phyloP scores from a whole-genome alignment of 208 protist genomes.

The Crithidia mellificae region DNA sequence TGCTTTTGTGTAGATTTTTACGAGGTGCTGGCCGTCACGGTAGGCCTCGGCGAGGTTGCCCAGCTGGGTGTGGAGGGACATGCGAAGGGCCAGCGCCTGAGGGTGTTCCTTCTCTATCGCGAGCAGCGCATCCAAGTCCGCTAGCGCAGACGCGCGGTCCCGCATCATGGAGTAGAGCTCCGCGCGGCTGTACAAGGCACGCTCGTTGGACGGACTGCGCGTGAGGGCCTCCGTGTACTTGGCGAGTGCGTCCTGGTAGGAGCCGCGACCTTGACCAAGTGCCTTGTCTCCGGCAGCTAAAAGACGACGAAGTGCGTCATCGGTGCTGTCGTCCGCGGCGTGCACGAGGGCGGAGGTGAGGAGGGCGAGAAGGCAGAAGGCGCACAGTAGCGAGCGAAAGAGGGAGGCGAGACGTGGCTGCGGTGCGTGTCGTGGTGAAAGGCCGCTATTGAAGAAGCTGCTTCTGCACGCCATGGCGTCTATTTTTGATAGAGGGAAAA shows the following conservation, averaged over 20 bases:
- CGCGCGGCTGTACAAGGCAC: slow-evolving; percentile 77
- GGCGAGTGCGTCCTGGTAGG: slow-evolving; percentile 83
- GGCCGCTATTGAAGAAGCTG: not conserved
- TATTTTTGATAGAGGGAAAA: not conserved
- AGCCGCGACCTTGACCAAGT: slow-evolving; percentile 55
- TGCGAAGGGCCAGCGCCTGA: slow-evolving; percentile 54
- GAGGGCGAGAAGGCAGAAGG: not conserved
- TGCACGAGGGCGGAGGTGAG: not conserved
- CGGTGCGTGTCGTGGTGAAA: not conserved
- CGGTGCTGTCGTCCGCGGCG: slow-evolving; percentile 40
- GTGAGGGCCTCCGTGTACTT: slow-evolving; percentile 83
- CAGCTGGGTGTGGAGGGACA: slow-evolving; percentile 53
- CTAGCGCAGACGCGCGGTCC: slow-evolving; percentile 39
- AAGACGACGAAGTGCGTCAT: slow-evolving; percentile 47
- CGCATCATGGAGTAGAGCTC: slow-evolving; percentile 76
- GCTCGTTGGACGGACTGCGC: slow-evolving; percentile 55
- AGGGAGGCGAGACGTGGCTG: not conserved
- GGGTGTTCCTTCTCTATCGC: slow-evolving; percentile 40
- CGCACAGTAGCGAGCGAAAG: not conserved
- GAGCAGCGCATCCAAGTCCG: slow-evolving; percentile 67
- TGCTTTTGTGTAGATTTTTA: slow-evolving; percentile 38
- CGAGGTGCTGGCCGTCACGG: slow-evolving; percentile 44
- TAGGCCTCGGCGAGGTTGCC: slow-evolving; percentile 58
- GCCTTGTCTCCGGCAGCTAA: slow-evolving; percentile 71
- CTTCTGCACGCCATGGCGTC: slow-evolving; percentile 1